These are phyloP conservation scores for Ceratocystis variospora DNA, from an alignment of 2,329 filamentous ascomycete species.

Conservation along the genomic window DNA sequence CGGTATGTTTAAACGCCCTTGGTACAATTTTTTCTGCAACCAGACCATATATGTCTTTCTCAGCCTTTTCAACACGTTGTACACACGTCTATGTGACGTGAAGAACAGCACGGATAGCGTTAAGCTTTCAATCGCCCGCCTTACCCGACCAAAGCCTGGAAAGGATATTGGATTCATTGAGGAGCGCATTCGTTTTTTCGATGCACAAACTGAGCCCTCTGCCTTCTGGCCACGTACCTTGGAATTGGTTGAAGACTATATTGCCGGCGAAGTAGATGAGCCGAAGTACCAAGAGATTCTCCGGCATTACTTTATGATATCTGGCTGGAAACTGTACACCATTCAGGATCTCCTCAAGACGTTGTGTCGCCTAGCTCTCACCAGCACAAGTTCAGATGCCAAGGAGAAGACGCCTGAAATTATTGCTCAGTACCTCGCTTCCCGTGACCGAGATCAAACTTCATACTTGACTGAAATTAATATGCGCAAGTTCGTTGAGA, in stretches of 20 bases:
- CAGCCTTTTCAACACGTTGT: constrained; percentile 82
- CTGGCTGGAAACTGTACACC: constrained; percentile 86
- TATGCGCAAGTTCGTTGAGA: constrained; percentile 82
- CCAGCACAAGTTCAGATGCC: constrained; percentile 70
- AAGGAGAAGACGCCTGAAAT: constrained; percentile 93
- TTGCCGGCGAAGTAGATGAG: constrained; percentile 70
- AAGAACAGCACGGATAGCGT: constrained; percentile 68
- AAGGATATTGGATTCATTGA: constrained; percentile 72
- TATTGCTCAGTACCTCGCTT: constrained; percentile 70
- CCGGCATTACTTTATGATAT: constrained; percentile 78
- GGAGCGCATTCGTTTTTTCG: constrained; percentile 65
- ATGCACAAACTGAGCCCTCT: constrained; percentile 38
- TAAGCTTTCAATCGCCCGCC: constrained; percentile 56
- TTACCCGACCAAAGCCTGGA: constrained; percentile 65
- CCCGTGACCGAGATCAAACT: constrained; percentile 68
- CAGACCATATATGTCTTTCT: constrained; percentile 89
- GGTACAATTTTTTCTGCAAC: constrained; percentile 86
- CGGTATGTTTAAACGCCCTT: constrained; percentile 64
- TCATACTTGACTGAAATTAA: constrained; percentile 83
- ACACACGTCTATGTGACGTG: constrained; percentile 67
- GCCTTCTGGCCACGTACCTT: constrained; percentile 78
- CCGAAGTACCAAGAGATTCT: constrained; percentile 77
- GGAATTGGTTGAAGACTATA: constrained; percentile 71
- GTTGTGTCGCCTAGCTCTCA: constrained; percentile 64
- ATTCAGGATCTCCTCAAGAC: constrained; percentile 77